Evolutionary conservation across 2,329 filamentous ascomycete genomes (phyloP), one percentile per base, ranked within the genome.

Genomic region (Nothopassalora personata): DNA sequence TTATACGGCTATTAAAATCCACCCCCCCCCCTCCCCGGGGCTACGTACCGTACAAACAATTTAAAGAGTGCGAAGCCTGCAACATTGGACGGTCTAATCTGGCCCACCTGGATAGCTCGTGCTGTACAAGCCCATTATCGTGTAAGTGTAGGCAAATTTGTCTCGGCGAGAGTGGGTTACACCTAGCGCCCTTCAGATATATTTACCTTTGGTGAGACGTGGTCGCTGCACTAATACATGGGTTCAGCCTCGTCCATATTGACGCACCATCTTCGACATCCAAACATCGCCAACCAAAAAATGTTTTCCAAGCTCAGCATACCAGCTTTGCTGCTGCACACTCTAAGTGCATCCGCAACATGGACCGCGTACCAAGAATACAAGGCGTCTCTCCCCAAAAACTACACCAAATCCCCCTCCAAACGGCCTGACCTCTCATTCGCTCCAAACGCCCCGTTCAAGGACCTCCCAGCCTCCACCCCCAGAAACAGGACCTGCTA

Each of bases 401-500:
- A 58, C 30, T 36, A 59, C 7, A 61, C 60, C 9, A 64, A 64
- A 19, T 68, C 70, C 50, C 66, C 62, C 33, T 61, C 55, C n/a
- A 50, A 56, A 6, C 66, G 75, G 28, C 73, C 75, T 1, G 64
- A 70, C 11, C 67, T 74, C 47, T 61, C 68, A 1, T 68, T 75
- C 39, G 61, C 64, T 8, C 75, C 76, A 5, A 67, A 74, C 43
- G 68, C 72, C 31, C 73, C 74, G 0, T 72, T 68, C 49, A 69
- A 70, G 52, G 56, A 70, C 2, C 69, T 75, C 53, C 71, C 72
- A 3, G n/a, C 59, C 5, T 75, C 74, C 27, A 70, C 74, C 5
- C 39, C 64, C 7, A 67, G 76, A 30, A 71, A 66, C 27, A 74
- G 71, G 63, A 72, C 69, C 5, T 79, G 76, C 62, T 68, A 65